Base-by-base conservation (phyloP, 805 yeast species). In the Saturnispora mendoncae region DNA sequence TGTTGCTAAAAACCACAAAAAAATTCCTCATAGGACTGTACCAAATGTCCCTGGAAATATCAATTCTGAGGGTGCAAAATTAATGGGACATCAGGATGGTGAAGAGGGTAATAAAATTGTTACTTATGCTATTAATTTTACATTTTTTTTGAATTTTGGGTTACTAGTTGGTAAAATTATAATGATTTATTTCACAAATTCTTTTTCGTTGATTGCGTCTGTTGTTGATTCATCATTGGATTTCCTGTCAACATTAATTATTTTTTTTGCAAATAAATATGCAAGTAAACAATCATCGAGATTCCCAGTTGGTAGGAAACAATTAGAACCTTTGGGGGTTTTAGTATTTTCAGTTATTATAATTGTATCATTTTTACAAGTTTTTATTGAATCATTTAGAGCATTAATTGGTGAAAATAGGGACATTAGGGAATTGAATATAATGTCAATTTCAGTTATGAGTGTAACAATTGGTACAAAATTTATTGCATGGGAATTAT, bases 301-400 rank as follows among this genome's bases (percentile, higher is more conserved):
- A 23, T 77, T 72, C 50, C 94, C 94, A 0, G 74, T 84, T 19
- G 94, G 94, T 3, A 65, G 84, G 36, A 68, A 77, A 29, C 69
- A 87, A 46, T 62, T 83, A 29, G 92, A 83, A 54, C 94, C 94
- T 1, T 67, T 83, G 42, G 92, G 94, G 0, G 81, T 83, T 14
- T 65, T 84, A 44, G 76, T 83, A 2, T 83, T 83, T 53, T 78
- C 86, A 1, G 68, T 82, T 30, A 66, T 84, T 29, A 83, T 83
- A 47, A 76, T 83, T 20, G 63, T 80, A 18, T 79, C 88, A 3
- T 83, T 83, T 46, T 52, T 78, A 36, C 87, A 82, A 54, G 85
- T 83, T 43, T 82, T 80, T 2, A 72, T 76, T 42, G 84, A 78
- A 53, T 70, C 90, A 1, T 51, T 72, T 21, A 66, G 69, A 42